Percentiles rank a stretch among this genome's conserved stretches.
phyloP scores from a whole-genome alignment of 805 yeast species.

The Yarrowia porcina region DNA sequence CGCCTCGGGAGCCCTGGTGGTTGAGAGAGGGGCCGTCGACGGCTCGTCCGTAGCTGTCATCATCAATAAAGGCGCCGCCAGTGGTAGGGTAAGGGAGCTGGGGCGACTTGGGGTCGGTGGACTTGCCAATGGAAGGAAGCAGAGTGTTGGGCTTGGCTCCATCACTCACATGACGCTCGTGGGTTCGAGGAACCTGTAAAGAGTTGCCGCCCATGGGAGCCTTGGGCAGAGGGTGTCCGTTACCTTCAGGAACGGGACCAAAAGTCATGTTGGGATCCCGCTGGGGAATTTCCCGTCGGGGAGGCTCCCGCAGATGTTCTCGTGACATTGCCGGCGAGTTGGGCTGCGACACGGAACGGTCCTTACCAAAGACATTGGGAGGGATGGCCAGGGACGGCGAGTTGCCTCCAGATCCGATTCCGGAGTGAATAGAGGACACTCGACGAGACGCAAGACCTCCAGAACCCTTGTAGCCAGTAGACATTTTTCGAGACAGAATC shows the following conservation, averaged over 20 bases:
- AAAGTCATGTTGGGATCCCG: slow-evolving; percentile 15
- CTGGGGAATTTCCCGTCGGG: slow-evolving; percentile 11
- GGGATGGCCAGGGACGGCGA: slow-evolving; percentile 17
- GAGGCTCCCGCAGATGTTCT: slow-evolving; percentile 16
- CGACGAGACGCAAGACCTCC: slow-evolving; percentile 31
- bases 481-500: slow-evolving; percentile 51
- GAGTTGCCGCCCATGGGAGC: background rate
- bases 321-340: slow-evolving; percentile 25
- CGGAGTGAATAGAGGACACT: slow-evolving; percentile 1
- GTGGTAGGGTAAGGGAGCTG: slow-evolving; percentile 26
- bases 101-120: slow-evolving; percentile 34
- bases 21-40: slow-evolving; percentile 7
- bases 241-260: background rate
- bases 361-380: slow-evolving; percentile 23
- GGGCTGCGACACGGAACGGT: slow-evolving; percentile 30
- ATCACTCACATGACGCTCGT: slow-evolving; percentile 38
- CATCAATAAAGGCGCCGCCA: slow-evolving; percentile 6
- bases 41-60: slow-evolving; percentile 9
- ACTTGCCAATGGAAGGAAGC: slow-evolving; percentile 31
- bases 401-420: background rate
- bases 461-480: slow-evolving; percentile 47
- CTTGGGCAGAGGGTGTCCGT: slow-evolving; percentile 11
- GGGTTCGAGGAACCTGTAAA: slow-evolving; percentile 26
- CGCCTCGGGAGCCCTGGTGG: slow-evolving; percentile 30
- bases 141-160: slow-evolving; percentile 38